Evolutionary conservation across 495 filamentous ascomycete species (phyloP), one percentile per base, ranked within the genome.

Genomic region (Neurospora sp.): DNA sequence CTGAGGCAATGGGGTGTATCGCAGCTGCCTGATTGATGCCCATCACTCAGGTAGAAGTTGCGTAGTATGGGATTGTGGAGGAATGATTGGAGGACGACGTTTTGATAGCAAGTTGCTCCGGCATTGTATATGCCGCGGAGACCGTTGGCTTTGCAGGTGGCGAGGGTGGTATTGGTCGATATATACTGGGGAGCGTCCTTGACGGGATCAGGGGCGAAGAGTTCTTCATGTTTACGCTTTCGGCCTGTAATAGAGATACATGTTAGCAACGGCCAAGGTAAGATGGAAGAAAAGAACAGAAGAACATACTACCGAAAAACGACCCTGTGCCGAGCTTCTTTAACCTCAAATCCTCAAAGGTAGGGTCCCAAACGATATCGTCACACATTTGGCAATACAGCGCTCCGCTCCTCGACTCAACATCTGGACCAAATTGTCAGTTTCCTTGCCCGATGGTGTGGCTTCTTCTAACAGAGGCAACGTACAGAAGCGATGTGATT

Each of bases 121-220:
- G 96, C 93, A 79, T 98, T 98, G 79, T 93, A 94, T 44, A 98
- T 90, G n/a, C 94, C 94, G 8, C 94, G 89, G 40, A 96, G 84
- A 8, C 91, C 91, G 44, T 85, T 90, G 4, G 91, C 90, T 44
- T 89, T 90, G 78, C 91, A 94, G 1, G 91, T 90, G 20, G 87
- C 86, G 31, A 84, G 78, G 7, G 83, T 86, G 12, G 90, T 89
- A 77, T 93, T 90, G 39, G 82, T 73, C 22, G 86, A 80, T 72
- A 93, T 87, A 76, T 86, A 88, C 70, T 84, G 79, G 20, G 86
- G 83, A 72, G 90, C 89, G 39, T 92, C 89, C 74, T 87, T 88
- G 37, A 81, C 77, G 35, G 82, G 76, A 70, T 88, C 83, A 12
- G 76, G 39, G 14, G 83, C 83, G 73, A 86, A 86, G 22, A 90